phyloP scores from a whole-genome alignment of 2,329 filamentous ascomycete genomes.

The Sporothrix globosa region DNA sequence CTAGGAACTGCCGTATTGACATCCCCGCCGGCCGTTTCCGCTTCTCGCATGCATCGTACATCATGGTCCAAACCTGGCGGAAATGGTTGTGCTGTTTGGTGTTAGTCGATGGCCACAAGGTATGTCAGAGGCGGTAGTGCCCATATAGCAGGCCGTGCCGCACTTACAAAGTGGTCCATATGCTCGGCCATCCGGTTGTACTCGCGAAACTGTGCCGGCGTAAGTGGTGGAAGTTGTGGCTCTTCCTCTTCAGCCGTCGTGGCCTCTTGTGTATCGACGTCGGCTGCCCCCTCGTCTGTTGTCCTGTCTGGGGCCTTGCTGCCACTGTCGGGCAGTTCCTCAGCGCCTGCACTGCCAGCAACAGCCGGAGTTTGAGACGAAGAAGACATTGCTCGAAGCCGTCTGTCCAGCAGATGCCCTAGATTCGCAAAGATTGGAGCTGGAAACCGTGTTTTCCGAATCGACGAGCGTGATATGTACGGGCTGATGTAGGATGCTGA shows the following conservation, averaged over 20 bases:
- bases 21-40: constrained; percentile 64
- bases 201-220: constrained; percentile 65
- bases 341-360: neutral
- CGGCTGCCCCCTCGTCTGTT: neutral
- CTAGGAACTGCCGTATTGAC: constrained; percentile 70
- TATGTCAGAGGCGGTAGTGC: no score
- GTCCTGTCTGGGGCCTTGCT: neutral
- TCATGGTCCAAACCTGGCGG: constrained; percentile 70
- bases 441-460: neutral
- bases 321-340: neutral
- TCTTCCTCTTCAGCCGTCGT: constrained; percentile 25
- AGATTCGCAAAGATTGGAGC: neutral
- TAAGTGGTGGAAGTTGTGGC: constrained; percentile 61
- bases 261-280: neutral
- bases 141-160: neutral
- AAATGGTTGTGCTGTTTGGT: constrained; percentile 71
- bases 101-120: neutral
- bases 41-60: constrained; percentile 67
- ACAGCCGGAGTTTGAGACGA: neutral
- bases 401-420: neutral
- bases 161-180: constrained; percentile 72
- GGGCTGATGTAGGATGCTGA: neutral
- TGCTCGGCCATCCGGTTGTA: constrained; percentile 75
- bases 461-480: neutral
- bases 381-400: neutral